These are phyloP conservation scores for Lactarius indigo DNA, from an alignment of 768 basidiomycete genomes.

Conservation along the genomic window DNA sequence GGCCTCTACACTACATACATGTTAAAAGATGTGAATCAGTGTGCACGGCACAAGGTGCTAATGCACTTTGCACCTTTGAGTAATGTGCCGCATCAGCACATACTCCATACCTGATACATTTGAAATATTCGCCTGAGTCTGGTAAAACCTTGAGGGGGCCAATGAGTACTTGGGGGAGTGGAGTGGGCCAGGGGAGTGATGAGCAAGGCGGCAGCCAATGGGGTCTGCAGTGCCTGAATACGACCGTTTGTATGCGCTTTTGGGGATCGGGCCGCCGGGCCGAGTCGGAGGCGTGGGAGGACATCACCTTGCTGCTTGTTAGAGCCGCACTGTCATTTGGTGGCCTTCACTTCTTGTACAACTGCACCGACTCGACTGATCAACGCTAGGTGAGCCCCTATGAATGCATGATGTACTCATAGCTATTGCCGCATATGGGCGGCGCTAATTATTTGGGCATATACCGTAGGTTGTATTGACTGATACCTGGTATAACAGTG, in stretches of 20 bases:
- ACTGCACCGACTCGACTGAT: constrained; percentile 17
- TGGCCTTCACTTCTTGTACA: constrained; percentile 13
- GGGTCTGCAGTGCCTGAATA: too few species aligned
- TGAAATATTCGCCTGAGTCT: too few species aligned
- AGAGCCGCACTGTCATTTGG: constrained; percentile 12
- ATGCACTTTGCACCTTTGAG: too few species aligned
- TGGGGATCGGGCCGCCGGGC: constrained; percentile 1
- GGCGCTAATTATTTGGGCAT: constrained; percentile 5
- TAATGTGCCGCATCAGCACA: too few species aligned
- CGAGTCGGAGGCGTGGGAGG: constrained; percentile 10
- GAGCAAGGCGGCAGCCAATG: too few species aligned
- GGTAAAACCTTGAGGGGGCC: too few species aligned
- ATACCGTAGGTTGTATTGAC: constrained; percentile 7
- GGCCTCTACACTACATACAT: too few species aligned
- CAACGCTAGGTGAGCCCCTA: constrained; percentile 16
- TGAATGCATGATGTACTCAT: constrained; percentile 2
- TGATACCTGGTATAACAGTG: not conserved
- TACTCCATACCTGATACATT: too few species aligned
- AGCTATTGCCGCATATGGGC: not conserved
- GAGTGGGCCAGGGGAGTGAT: too few species aligned
- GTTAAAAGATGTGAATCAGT: too few species aligned
- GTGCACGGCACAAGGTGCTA: too few species aligned
- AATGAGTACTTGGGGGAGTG: too few species aligned
- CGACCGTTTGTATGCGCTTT: not conserved
- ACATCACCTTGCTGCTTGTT: constrained; percentile 4